Conservation (phyloP, 2,329 filamentous ascomycete species). For the Immersiporthe knoxdaviesiana region DNA sequence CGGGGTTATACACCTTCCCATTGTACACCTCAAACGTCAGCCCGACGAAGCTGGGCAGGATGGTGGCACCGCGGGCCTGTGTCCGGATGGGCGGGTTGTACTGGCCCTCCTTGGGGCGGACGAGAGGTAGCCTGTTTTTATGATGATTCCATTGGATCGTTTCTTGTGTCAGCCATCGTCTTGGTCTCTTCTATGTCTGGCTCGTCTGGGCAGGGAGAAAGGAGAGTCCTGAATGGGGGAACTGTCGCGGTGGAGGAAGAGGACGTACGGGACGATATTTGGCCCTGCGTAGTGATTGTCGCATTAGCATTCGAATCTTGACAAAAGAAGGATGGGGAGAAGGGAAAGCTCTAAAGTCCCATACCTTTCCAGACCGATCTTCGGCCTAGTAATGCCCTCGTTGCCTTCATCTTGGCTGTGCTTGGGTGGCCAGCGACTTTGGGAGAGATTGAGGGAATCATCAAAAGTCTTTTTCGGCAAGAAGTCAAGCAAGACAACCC, state of each 20-base stretch:
- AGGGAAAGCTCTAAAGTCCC: neutral
- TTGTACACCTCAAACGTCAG: constrained; percentile 90
- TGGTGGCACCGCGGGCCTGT: constrained; percentile 84
- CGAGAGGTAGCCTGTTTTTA: constrained; percentile 65
- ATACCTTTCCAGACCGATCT: constrained; percentile 30
- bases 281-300: constrained; percentile 55
- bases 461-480: neutral
- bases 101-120: constrained; percentile 62
- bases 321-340: neutral
- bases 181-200: constrained; percentile 3
- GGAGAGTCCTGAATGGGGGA: constrained; percentile 8
- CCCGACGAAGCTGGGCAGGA: constrained; percentile 90
- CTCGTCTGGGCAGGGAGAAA: constrained; percentile 12
- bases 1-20: constrained; percentile 82
- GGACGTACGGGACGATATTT: constrained; percentile 58
- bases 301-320: neutral
- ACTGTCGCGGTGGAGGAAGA: constrained; percentile 33
- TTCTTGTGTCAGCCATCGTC: neutral
- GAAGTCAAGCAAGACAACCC: neutral
- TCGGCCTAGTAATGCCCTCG: constrained; percentile 39
- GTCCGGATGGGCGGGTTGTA: constrained; percentile 76
- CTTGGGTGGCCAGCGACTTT: constrained; percentile 4
- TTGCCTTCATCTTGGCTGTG: constrained; percentile 41
- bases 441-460: neutral
- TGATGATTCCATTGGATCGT: neutral